phyloP scores from a whole-genome alignment of 2,329 filamentous ascomycete genomes.

The Colletotrichum tanaceti region DNA sequence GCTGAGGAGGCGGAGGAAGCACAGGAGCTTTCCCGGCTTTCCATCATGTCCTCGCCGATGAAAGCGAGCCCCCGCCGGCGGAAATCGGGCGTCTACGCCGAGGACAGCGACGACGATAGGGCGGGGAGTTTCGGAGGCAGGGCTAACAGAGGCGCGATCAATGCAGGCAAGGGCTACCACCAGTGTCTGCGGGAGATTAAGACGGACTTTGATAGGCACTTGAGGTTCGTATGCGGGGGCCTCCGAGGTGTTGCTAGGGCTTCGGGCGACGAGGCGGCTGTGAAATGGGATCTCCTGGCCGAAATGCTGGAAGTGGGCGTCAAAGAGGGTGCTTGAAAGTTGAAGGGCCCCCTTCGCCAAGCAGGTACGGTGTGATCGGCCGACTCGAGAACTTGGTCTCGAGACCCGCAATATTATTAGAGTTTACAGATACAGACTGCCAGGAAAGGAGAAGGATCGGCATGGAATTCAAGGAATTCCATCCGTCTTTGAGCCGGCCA shows the following conservation, averaged over 20 bases:
- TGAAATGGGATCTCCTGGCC: slow-evolving; percentile 83
- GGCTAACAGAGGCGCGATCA: slow-evolving; percentile 29
- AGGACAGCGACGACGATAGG: slow-evolving; percentile 52
- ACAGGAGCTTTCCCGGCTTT: slow-evolving; percentile 55
- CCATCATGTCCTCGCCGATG: slow-evolving; percentile 50
- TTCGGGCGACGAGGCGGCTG: slow-evolving; percentile 68
- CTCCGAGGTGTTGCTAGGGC: slow-evolving; percentile 80
- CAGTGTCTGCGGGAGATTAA: slow-evolving; percentile 68
- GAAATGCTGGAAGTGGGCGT: slow-evolving; percentile 76
- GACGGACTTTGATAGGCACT: slow-evolving; percentile 71
- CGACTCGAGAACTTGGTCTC: slow-evolving; percentile 32
- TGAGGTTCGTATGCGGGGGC: slow-evolving; percentile 78
- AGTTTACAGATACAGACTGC: slow-evolving; percentile 27
- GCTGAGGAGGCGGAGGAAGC: slow-evolving; percentile 52
- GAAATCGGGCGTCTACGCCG: slow-evolving; percentile 40
- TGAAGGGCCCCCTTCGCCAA: background rate
- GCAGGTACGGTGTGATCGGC: slow-evolving; percentile 11
- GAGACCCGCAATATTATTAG: slow-evolving; percentile 36
- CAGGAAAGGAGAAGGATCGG: slow-evolving; percentile 30
- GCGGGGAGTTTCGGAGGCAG: slow-evolving; percentile 45
- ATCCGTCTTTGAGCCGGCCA: slow-evolving; percentile 27
- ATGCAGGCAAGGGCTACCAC: slow-evolving; percentile 56
- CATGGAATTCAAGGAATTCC: slow-evolving; percentile 40
- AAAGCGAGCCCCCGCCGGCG: slow-evolving; percentile 43
- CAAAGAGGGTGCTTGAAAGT: slow-evolving; percentile 32